phyloP scores from a whole-genome alignment of 2,329 filamentous ascomycete species.

The Alternaria rosae region DNA sequence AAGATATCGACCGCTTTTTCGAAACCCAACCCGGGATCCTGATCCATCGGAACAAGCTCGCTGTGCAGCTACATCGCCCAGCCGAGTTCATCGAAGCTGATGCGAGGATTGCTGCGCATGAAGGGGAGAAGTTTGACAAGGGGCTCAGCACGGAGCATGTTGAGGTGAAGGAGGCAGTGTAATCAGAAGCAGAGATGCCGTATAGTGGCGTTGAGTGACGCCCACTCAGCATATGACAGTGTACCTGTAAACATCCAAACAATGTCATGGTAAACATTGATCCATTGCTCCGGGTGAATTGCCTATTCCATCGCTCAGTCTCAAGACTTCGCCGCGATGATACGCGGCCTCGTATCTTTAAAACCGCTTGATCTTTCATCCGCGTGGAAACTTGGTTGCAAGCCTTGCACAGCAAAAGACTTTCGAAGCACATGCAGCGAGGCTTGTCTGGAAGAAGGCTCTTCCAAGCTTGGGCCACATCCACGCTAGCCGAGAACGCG shows the following conservation, averaged over 20 bases:
- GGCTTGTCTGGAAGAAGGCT: slow-evolving; percentile 1
- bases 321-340: not conserved
- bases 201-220: not conserved
- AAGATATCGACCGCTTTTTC: slow-evolving; percentile 59
- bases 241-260: not conserved
- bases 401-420: not conserved
- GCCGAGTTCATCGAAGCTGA: slow-evolving; percentile 59
- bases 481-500: slow-evolving; percentile 1
- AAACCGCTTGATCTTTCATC: not conserved
- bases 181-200: not conserved
- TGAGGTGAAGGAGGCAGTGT: slow-evolving; percentile 38
- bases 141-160: slow-evolving; percentile 28
- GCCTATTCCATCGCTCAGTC: not conserved
- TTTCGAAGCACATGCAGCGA: not conserved
- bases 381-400: not conserved
- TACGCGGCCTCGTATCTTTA: not conserved
- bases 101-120: slow-evolving; percentile 42
- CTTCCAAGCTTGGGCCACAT: not conserved
- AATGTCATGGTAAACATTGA: not conserved
- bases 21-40: slow-evolving; percentile 50
- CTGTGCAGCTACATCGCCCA: slow-evolving; percentile 56
- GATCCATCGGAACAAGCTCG: slow-evolving; percentile 58
- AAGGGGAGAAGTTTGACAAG: slow-evolving; percentile 11
- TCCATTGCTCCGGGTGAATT: not conserved
- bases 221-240: not conserved